Evolutionary conservation across 495 filamentous ascomycete genomes (phyloP), one percentile per base, ranked within the genome.

Genomic region (Lepraria neglecta): DNA sequence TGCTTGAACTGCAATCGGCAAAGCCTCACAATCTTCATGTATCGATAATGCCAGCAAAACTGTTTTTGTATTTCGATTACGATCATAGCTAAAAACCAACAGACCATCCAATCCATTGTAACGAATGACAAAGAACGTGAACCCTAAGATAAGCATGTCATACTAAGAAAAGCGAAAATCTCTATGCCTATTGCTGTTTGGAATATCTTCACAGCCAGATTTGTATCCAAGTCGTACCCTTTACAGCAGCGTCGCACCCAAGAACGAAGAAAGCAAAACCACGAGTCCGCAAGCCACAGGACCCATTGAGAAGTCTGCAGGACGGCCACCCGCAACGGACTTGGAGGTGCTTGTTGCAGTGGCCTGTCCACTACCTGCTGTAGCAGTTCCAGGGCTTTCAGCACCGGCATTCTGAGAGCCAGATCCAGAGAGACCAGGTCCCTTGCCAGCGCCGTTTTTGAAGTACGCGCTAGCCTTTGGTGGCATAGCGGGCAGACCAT

Each of bases 401-500:
- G 77, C 77, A 51, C 83, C 87, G 3, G 84, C 79, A 59, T 84
- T 80, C 77, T 91, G 88, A 58, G 85, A 89, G 43, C 91, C 90
- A 38, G 74, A 61, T 12, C 91, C 91, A 6, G 71, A 72, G 51
- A 96, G 86, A 61, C 91, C 91, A 0, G 79, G 78, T 3, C 86
- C 88, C 27, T 73, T 76, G 53, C 91, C 90, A 56, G 90, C 90
- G 67, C 90, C 89, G 6, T 82, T 70, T 50, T 72, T 83, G 80
- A 95, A 84, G 75, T 80, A 89, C 75, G 86, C 74, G 70, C 78
- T 70, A 27, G 88, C 90, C 21, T 74, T 79, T 0, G 72, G 69
- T 5, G 92, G 92, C 24, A 97, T 87, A 45, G 84, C 82, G 3
- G 92, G 92, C 12, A 97, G 85, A 30, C 74, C 69, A 59, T 85